Evolutionary conservation across 495 filamentous ascomycete genomes (phyloP), one percentile per base, ranked within the genome.

Genomic region (Chaetomium cochliodes): DNA sequence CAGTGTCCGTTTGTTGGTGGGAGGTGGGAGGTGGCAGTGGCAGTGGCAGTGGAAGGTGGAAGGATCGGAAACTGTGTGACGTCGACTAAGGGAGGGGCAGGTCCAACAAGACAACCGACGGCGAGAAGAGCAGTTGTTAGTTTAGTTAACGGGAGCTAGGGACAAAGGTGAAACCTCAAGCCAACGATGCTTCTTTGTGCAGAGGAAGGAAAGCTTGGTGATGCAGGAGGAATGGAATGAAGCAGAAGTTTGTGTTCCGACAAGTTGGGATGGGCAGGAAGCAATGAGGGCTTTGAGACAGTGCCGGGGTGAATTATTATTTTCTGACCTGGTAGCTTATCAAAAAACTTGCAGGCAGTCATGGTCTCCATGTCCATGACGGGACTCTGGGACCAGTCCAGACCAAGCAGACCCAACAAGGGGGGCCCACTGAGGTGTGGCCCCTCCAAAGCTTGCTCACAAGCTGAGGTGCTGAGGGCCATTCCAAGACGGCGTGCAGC

Each of bases 231-330:
- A 22, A 6, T 30, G 28, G 28, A 58, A 33, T 26, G 23, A 39
- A 23, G 23, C 15, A 28, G 39, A 54, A 25, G 20, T 25, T 62
- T 52, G 59, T 44, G 49, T 33, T 33, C 7, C 30, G 3, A 62
- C 18, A 49, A 54, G 60, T 54, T 44, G 60, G 49, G 58, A 60
- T 56, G 26, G 42, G 53, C 41, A 65, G n/a, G 63, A 54, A 41
- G 57, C 23, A 58, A 55, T 20, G 53, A 56, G 57, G 50, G 58
- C 58, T 65, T 33, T 55, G 57, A 60, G 57, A 65, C 57, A 65
- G 28, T 39, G 46, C 46, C 55, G 61, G 18, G 23, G 15, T 18
- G 22, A 44, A 37, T 49, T 63, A 56, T 56, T 44, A 46, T 49
- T 63, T 63, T 15, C 54, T 26, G n/a, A 18, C 41, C 39, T 7